A percentile compares a stretch with the other conserved stretches of the same genome.
phyloP scores from a whole-genome alignment of 441 rosid species.

The Syzygium syzygioides region DNA sequence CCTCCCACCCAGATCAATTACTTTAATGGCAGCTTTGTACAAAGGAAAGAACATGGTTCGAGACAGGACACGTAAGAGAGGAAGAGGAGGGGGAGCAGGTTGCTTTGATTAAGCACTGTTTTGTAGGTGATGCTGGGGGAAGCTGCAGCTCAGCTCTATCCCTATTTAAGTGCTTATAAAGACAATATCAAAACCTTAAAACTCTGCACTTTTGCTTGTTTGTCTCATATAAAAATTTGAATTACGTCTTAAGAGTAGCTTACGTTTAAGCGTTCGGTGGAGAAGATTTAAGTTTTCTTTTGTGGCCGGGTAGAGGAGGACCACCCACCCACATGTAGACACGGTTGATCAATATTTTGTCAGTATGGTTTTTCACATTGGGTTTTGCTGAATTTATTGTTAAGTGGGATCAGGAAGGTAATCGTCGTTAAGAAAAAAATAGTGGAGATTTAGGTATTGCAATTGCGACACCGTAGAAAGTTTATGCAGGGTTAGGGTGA shows the following conservation, averaged over 20 bases:
- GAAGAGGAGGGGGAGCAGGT: neutral
- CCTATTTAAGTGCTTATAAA: neutral
- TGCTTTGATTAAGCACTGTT: neutral
- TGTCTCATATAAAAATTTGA: neutral
- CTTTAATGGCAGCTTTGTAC: neutral
- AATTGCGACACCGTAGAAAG: neutral
- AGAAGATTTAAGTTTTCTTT: neutral
- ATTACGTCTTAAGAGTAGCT: neutral
- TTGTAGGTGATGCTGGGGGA: neutral
- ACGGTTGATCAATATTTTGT: neutral
- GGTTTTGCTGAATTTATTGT: neutral
- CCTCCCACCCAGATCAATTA: neutral
- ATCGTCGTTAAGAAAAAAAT: neutral
- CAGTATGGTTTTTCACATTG: neutral
- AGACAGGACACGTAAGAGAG: neutral
- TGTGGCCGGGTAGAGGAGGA: neutral
- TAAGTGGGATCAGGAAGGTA: neutral
- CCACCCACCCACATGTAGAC: neutral
- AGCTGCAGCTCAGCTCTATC: neutral
- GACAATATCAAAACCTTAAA: neutral
- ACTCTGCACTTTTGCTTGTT: neutral
- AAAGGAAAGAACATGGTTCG: neutral
- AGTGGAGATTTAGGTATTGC: neutral
- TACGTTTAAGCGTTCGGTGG: neutral
- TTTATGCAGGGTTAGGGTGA: neutral